Base-by-base conservation (phyloP, 495 filamentous ascomycete genomes). In the Penicillium egyptiacum region DNA sequence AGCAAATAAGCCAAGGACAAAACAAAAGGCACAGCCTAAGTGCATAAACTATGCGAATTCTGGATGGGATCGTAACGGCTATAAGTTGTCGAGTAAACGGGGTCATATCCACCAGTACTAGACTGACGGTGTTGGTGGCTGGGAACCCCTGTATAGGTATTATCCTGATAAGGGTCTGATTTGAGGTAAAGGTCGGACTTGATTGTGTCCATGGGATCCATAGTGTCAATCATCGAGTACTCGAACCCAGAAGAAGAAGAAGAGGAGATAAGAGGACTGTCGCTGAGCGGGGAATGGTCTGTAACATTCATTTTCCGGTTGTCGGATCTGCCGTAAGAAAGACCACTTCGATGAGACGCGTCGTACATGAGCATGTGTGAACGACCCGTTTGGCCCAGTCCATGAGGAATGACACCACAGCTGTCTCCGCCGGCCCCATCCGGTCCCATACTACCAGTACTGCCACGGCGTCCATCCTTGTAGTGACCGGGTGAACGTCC, bases 401-500 rank as follows among this genome's bases (percentile, higher is more conserved):
- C 69, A 16, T 70, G 72, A n/a, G 70, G 66, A 28, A 74, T 56
- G 3, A 65, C 48, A 10, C 62, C 63, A 17, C 69, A 66, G 35
- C 64, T 66, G 49, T 77, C 74, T 26, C 73, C 75, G 31, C 64
- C 68, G n/a, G 73, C 71, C 17, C 86, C 84, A 6, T 86, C 86
- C 2, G 86, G 86, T n/a, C 86, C 86, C 70, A 86, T 88, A 66
- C 86, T 89, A 0, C 86, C 81, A 4, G 81, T 79, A 65, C 86
- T 90, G 31, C 86, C 83, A 17, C 90, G 80, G 50, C 90, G 81
- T 53, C 91, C 89, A 39, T 88, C 87, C 66, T 92, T 89, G 75
- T 98, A 98, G 69, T 98, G 93, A 5, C 92, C 92, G 4, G 93
- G 93, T 5, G 89, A 94, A 30, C 93, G 85, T 31, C 93, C 93